phyloP scores from a whole-genome alignment of 257 asterid species.

The Forsythia viridissima region DNA sequence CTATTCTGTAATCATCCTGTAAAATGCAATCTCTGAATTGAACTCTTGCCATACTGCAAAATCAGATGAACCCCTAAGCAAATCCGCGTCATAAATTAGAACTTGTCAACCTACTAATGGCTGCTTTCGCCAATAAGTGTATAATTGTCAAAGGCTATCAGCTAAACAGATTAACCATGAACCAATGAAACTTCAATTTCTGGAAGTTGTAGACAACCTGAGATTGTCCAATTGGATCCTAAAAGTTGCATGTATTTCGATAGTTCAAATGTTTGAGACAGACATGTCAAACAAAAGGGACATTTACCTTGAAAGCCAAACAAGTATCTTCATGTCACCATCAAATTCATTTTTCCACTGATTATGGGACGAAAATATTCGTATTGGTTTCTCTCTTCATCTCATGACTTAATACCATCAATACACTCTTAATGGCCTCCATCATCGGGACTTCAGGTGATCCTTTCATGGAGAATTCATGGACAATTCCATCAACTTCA shows the following conservation, averaged over 20 bases:
- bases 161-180: neutral
- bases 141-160: neutral
- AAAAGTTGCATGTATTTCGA: neutral
- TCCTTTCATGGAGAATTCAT: constrained; percentile 67
- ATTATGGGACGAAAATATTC: constrained; percentile 11
- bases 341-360: neutral
- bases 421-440: constrained; percentile 32
- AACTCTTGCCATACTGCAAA: neutral
- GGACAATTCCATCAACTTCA: constrained; percentile 62
- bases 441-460: constrained; percentile 42
- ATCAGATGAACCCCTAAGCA: neutral
- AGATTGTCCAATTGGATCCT: neutral
- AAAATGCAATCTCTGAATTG: neutral
- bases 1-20: neutral
- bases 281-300: constrained; percentile 10
- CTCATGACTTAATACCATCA: constrained; percentile 42
- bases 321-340: neutral
- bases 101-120: neutral
- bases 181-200: neutral
- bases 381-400: constrained; percentile 41
- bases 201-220: neutral
- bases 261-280: constrained; percentile 3
- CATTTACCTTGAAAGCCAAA: neutral
- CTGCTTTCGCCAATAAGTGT: neutral
- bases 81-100: neutral